phyloP scores from a whole-genome alignment of 139 green algal species.

The Auxenochlorella protothecoides region DNA sequence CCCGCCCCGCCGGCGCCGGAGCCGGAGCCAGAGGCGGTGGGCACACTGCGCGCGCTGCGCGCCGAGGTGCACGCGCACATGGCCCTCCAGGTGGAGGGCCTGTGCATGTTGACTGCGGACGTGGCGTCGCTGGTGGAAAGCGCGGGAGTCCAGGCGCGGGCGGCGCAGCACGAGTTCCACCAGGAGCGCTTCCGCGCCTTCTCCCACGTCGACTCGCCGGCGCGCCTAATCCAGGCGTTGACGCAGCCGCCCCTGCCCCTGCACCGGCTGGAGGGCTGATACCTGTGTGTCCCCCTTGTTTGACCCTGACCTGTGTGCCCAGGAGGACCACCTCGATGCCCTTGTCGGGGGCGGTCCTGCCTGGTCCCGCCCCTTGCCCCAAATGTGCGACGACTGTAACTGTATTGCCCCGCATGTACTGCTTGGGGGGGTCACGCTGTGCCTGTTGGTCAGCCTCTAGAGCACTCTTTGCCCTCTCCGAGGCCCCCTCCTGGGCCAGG shows the following conservation, averaged over 20 bases:
- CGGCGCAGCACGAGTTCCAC: conserved; percentile 30
- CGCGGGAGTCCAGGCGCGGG: conserved; percentile 14
- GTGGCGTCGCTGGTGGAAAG: conserved; percentile 34
- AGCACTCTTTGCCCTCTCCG: no score
- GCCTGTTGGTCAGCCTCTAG: no score
- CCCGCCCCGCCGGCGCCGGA: not conserved
- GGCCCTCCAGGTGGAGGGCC: conserved; percentile 38
- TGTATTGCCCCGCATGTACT: no score
- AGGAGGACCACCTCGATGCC: no score
- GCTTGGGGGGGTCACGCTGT: no score
- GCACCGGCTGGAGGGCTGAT: no score
- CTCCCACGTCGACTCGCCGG: conserved; percentile 46
- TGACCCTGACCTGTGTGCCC: no score
- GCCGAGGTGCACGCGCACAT: conserved; percentile 23
- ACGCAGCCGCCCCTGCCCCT: conserved; percentile 2
- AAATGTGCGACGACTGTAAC: no score
- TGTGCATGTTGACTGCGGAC: conserved; percentile 35
- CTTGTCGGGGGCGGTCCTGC: no score
- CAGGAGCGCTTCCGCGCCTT: conserved; percentile 32
- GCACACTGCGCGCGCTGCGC: conserved; percentile 11
- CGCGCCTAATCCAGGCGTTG: conserved; percentile 40
- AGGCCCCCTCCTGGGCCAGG: no score
- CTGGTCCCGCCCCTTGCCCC: no score
- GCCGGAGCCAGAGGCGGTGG: conserved; percentile 9
- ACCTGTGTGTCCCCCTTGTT: no score